phyloP scores from a whole-genome alignment of 2,329 filamentous ascomycete species.

The Sporothrix brunneoviolacea region DNA sequence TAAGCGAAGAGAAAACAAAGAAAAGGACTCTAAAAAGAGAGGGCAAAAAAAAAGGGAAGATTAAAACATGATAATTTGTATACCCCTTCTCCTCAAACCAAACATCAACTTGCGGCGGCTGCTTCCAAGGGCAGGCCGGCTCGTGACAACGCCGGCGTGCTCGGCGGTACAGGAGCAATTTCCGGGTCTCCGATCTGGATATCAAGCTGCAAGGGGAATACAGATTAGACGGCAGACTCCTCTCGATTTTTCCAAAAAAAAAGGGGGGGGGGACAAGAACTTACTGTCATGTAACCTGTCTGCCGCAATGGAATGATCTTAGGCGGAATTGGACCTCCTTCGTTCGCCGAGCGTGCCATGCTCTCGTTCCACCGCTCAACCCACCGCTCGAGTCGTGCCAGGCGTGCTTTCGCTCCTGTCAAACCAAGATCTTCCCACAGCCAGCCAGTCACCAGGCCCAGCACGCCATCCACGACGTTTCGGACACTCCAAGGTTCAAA shows the following conservation, averaged over 20 bases:
- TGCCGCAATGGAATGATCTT: conserved; percentile 21
- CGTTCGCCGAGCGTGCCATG: conserved; percentile 38
- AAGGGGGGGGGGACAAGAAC: not conserved
- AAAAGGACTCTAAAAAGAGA: not conserved
- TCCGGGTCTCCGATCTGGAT: conserved; percentile 23
- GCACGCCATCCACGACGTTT: conserved; percentile 70
- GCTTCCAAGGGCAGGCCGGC: conserved; percentile 7
- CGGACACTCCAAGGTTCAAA: conserved; percentile 72
- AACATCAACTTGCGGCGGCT: not conserved
- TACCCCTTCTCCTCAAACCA: too few relatives aligned
- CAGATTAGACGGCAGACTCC: not conserved
- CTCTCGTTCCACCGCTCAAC: conserved; percentile 81
- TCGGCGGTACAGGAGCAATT: conserved; percentile 19
- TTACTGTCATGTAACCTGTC: conserved; percentile 23
- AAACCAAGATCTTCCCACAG: conserved; percentile 87
- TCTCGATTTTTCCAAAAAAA: too few relatives aligned
- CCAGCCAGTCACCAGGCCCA: conserved; percentile 85
- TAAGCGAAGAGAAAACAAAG: not conserved
- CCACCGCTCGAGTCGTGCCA: conserved; percentile 69
- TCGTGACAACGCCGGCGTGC: conserved; percentile 17
- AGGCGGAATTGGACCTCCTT: conserved; percentile 16
- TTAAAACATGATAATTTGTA: too few relatives aligned
- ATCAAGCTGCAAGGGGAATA: conserved; percentile 17
- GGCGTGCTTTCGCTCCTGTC: conserved; percentile 64
- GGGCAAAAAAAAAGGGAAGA: too few relatives aligned